Evolutionary conservation across 169 alveolate genomes (phyloP).

Genomic region (Eimeria necatrix): DNA sequence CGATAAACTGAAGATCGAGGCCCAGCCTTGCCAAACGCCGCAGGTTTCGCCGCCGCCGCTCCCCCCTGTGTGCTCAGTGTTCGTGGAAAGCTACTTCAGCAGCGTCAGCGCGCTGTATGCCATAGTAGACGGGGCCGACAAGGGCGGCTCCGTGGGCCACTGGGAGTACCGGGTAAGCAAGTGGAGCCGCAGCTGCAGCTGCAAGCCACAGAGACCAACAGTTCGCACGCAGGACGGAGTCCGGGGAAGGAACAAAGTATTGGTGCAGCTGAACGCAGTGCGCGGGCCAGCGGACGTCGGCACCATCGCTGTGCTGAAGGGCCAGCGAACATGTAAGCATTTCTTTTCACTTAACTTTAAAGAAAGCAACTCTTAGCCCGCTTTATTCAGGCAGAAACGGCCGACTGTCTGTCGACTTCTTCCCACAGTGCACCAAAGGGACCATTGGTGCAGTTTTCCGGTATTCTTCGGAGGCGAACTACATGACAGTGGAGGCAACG

Average conservation of each 20-base stretch:
- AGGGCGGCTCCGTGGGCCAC: constrained; percentile 43
- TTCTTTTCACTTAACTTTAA: constrained; percentile 16
- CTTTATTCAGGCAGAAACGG: constrained; percentile 84
- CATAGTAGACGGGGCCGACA: constrained; percentile 37
- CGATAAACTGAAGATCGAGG: constrained; percentile 88
- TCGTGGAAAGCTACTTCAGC: constrained; percentile 82
- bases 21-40: constrained; percentile 85
- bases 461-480: constrained; percentile 73
- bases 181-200: not conserved
- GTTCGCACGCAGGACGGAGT: constrained; percentile 19
- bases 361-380: no score
- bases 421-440: constrained; percentile 85
- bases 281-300: constrained; percentile 74
- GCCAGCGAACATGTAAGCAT: constrained; percentile 78
- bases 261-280: constrained; percentile 80
- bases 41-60: constrained; percentile 82
- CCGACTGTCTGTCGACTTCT: constrained; percentile 83
- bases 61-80: constrained; percentile 83
- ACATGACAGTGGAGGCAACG: constrained; percentile 77
- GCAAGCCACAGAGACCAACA: not conserved
- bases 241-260: constrained; percentile 63
- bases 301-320: constrained; percentile 79
- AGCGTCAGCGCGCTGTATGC: constrained; percentile 80
- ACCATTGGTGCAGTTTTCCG: constrained; percentile 83
- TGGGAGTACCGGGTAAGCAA: constrained; percentile 68